Evolutionary conservation across 495 filamentous ascomycete genomes (phyloP).

Genomic region (Jackrogersella minutella): DNA sequence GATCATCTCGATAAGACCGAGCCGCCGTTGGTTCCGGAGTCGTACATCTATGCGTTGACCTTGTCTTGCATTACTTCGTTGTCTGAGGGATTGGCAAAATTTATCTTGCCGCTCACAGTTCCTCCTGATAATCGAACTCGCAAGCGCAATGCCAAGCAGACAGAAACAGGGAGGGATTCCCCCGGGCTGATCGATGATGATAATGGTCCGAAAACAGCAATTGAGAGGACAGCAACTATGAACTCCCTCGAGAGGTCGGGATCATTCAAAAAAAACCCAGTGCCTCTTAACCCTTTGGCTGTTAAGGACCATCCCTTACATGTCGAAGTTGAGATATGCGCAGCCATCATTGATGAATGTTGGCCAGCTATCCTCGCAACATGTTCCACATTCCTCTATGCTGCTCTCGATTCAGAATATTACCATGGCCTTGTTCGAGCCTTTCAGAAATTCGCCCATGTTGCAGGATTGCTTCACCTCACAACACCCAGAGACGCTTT

Average conservation of each 20-base stretch:
- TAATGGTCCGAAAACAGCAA: slow-evolving; percentile 36
- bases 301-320: slow-evolving; percentile 75
- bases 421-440: slow-evolving; percentile 92
- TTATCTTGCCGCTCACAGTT: slow-evolving; percentile 87
- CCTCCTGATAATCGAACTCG: slow-evolving; percentile 63
- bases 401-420: slow-evolving; percentile 90
- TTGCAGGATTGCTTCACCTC: slow-evolving; percentile 85
- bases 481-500: slow-evolving; percentile 92
- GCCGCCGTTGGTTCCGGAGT: slow-evolving; percentile 81
- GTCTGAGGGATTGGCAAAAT: slow-evolving; percentile 91
- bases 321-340: slow-evolving; percentile 74
- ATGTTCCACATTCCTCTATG: slow-evolving; percentile 93
- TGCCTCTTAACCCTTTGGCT: slow-evolving; percentile 81
- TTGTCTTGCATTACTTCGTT: slow-evolving; percentile 86
- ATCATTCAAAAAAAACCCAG: slow-evolving; percentile 64
- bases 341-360: slow-evolving; percentile 84
- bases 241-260: slow-evolving; percentile 53
- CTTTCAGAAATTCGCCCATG: slow-evolving; percentile 95
- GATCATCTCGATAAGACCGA: slow-evolving; percentile 95
- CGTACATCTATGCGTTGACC: slow-evolving; percentile 90
- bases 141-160: slow-evolving; percentile 56
- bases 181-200: slow-evolving; percentile 48
- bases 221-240: slow-evolving; percentile 50
- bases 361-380: slow-evolving; percentile 96
- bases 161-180: slow-evolving; percentile 55